Evolutionary conservation across 176 grass and related monocot genomes (phyloP).

Genomic region (Carex littledalei): DNA sequence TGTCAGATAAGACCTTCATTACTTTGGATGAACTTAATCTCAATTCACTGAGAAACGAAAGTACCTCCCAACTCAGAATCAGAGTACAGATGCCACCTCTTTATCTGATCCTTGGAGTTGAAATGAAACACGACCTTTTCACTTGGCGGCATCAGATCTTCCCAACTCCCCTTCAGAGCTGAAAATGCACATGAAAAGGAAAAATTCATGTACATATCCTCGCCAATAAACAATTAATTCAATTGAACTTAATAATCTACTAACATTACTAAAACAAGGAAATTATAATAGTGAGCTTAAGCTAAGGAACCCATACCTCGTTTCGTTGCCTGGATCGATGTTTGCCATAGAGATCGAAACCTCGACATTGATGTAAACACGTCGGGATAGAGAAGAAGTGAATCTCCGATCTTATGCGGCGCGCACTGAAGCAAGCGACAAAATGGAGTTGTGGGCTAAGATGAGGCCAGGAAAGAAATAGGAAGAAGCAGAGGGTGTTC

Average conservation of each 20-base stretch:
- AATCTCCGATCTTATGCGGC: neutral
- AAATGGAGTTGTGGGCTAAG: neutral
- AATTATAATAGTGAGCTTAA: neutral
- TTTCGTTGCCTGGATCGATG: constrained; percentile 12
- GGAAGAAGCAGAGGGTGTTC: neutral
- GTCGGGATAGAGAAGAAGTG: neutral
- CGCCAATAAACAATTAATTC: neutral
- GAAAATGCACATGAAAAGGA: constrained; percentile 10
- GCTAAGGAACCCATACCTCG: neutral
- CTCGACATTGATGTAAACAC: constrained; percentile 14
- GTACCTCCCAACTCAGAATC: constrained; percentile 92
- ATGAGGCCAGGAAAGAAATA: neutral
- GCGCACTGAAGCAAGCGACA: neutral
- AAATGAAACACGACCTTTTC: constrained; percentile 80
- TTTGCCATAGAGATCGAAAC: constrained; percentile 15
- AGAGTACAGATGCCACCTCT: constrained; percentile 86
- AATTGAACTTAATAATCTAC: neutral
- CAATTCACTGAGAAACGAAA: neutral
- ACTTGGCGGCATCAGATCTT: constrained; percentile 75
- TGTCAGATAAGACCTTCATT: neutral
- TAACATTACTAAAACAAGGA: neutral
- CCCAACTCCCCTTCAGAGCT: constrained; percentile 65
- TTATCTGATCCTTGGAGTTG: constrained; percentile 77
- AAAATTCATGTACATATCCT: neutral
- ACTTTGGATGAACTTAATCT: constrained; percentile 6